Base-by-base conservation (phyloP, 2,329 filamentous ascomycete species). In the Cercospora sp. region DNA sequence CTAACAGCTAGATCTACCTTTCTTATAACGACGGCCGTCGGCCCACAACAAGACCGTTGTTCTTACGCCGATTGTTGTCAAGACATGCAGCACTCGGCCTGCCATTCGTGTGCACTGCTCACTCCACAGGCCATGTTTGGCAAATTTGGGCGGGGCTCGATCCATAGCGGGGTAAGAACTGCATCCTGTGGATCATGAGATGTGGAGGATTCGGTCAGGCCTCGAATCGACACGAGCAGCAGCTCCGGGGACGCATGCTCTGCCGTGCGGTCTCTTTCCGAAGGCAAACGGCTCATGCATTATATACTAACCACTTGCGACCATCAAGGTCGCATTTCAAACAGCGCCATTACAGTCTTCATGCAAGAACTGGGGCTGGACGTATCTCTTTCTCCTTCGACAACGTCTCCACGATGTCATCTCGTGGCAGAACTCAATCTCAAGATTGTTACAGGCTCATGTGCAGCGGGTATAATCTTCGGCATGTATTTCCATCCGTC, bases 121-220 rank as follows among this genome's bases (percentile, higher is more conserved):
- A 28, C 24, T 55, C 21, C 49, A 30, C 8, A 18, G 49, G 49
- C 21, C 49, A 55, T 30, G 6, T 55, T 55, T 55, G 49, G 49
- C 49, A 10, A 43, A 55, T n/a, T 55, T 1, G 13, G 49, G 49
- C 49, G 49, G 49, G 49, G 49, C 49, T 55, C 13, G 49, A 55
- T 30, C 49, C 49, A 55, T 55, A 55, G 49, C 49, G 49, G 49
- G 49, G 49, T 55, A 55, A 55, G 1, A 8, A 55, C 49, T 30
- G 24, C 49, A 55, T 55, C 24, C 45, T 55, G 49, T 55, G 49
- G 49, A 55, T 55, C 49, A 30, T 28, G 49, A 55, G 49, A 55
- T 55, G 49, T 55, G 49, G 49, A 55, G 24, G 49, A 55, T 55
- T n/a, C 10, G 49, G 49, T 28, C 49, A 28, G 21, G 24, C 49